Conservation (phyloP, 2,329 filamentous ascomycete species). For the Verticillium albo-atrum region DNA sequence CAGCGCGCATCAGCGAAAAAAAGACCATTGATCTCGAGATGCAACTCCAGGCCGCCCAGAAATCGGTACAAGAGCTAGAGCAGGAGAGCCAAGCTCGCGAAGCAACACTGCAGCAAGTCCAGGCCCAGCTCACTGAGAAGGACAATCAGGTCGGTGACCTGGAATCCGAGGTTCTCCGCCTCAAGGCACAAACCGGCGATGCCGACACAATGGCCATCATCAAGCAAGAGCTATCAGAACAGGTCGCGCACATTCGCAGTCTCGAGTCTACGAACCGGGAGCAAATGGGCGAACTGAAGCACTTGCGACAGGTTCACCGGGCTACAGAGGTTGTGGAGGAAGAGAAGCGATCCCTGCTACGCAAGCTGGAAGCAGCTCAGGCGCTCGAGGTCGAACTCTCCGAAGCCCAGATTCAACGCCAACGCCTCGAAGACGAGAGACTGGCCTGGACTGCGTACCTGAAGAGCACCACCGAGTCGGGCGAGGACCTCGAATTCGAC, state of each 20-base stretch:
- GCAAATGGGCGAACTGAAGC: conserved; percentile 73
- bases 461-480: conserved; percentile 58
- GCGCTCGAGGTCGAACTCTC: conserved; percentile 70
- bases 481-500: conserved; percentile 69
- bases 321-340: conserved; percentile 94
- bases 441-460: conserved; percentile 84
- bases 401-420: conserved; percentile 76
- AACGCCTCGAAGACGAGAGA: conserved; percentile 84
- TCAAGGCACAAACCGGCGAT: conserved; percentile 85
- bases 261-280: conserved; percentile 79
- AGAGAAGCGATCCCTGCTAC: conserved; percentile 81
- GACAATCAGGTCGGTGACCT: conserved; percentile 69
- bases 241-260: conserved; percentile 84
- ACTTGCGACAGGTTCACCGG: conserved; percentile 75
- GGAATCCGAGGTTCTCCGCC: conserved; percentile 75
- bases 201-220: conserved; percentile 81
- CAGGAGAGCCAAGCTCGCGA: conserved; percentile 54
- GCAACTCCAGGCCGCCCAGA: conserved; percentile 40
- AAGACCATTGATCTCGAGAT: conserved; percentile 51
- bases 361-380: conserved; percentile 70
- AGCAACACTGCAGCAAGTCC: conserved; percentile 51
- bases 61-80: conserved; percentile 52
- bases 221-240: conserved; percentile 82
- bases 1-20: conserved; percentile 56
- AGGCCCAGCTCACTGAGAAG: conserved; percentile 63